These are phyloP conservation scores for Chrysosporium queenslandicum DNA, from an alignment of 2,329 filamentous ascomycete genomes.

Conservation along the genomic window DNA sequence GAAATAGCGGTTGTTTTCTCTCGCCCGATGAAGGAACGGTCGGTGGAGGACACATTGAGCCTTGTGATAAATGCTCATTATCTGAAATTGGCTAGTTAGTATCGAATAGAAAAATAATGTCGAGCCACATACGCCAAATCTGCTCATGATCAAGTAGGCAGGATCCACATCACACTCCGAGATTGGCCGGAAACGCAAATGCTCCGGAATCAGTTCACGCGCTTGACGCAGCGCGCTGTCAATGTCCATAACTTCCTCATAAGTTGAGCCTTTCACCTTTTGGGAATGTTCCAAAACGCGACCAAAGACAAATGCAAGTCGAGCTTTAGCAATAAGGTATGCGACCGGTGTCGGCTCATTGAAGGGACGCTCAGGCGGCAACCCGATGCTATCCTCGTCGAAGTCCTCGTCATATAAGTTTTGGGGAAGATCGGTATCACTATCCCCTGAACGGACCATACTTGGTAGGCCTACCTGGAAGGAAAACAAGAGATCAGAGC, in stretches of 20 bases:
- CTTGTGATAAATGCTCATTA: slow-evolving; percentile 81
- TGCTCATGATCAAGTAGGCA: slow-evolving; percentile 60
- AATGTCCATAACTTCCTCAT: slow-evolving; percentile 53
- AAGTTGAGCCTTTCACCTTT: slow-evolving; percentile 38
- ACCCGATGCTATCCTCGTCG: slow-evolving; percentile 42
- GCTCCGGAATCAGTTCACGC: slow-evolving; percentile 61
- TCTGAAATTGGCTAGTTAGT: slow-evolving; percentile 19
- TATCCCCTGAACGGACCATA: slow-evolving; percentile 55
- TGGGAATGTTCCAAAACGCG: slow-evolving; percentile 37
- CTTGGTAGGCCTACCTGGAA: slow-evolving; percentile 59
- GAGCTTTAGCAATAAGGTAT: slow-evolving; percentile 41
- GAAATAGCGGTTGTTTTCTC: slow-evolving; percentile 68
- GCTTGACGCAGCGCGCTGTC: slow-evolving; percentile 49
- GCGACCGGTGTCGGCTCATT: slow-evolving; percentile 49
- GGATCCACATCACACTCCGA: slow-evolving; percentile 65
- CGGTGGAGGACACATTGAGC: slow-evolving; percentile 81
- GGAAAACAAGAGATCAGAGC: slow-evolving; percentile 54
- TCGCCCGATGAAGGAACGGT: slow-evolving; percentile 69
- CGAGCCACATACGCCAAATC: slow-evolving; percentile 50
- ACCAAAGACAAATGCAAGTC: slow-evolving; percentile 35
- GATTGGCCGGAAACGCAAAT: slow-evolving; percentile 64
- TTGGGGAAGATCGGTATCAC: slow-evolving; percentile 51
- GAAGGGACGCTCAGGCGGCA: slow-evolving; percentile 50
- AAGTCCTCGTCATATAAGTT: slow-evolving; percentile 60
- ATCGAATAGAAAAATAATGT: slow-evolving; percentile 13